Percentiles rank a stretch among this genome's conserved stretches.
phyloP scores from a whole-genome alignment of 352 stramenopile genomes.

The Blastocystis hominis region DNA sequence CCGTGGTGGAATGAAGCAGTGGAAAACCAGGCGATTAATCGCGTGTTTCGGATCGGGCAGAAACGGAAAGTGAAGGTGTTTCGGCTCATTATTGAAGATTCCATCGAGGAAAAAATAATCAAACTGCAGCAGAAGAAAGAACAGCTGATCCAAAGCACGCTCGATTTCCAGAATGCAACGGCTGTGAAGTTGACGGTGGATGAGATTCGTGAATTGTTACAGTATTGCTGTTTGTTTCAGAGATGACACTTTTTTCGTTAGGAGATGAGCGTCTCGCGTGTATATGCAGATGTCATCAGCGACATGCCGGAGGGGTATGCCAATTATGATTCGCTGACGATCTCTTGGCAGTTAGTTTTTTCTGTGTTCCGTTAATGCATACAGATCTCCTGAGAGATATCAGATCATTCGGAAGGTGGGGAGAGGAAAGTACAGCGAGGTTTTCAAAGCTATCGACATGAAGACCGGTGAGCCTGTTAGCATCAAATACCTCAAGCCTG shows the following conservation, averaged over 20 bases:
- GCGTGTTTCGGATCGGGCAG: slow-evolving; percentile 77
- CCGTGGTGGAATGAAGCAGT: slow-evolving; percentile 84
- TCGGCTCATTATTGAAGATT: slow-evolving; percentile 75
- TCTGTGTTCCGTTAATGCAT: not conserved
- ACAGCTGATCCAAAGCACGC: slow-evolving; percentile 72
- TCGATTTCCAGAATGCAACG: slow-evolving; percentile 62
- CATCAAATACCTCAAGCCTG: slow-evolving; percentile 99
- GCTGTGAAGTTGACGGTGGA: slow-evolving; percentile 49
- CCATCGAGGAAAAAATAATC: slow-evolving; percentile 80
- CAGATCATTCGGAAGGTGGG: slow-evolving; percentile 98
- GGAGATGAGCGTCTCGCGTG: slow-evolving; percentile 43
- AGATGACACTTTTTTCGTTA: not conserved
- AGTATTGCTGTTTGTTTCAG: not conserved
- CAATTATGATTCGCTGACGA: not conserved
- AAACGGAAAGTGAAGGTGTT: slow-evolving; percentile 74
- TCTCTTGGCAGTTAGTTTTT: slow-evolving; percentile 15
- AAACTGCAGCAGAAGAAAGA: slow-evolving; percentile 78
- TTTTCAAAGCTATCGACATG: slow-evolving; percentile 93
- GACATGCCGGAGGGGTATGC: slow-evolving; percentile 43
- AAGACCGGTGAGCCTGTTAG: slow-evolving; percentile 88
- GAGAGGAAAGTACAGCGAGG: slow-evolving; percentile 95
- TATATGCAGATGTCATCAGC: slow-evolving; percentile 53
- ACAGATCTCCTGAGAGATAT: slow-evolving; percentile 68
- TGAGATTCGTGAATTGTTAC: slow-evolving; percentile 26
- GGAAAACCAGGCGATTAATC: slow-evolving; percentile 84